Evolutionary conservation across 768 basidiomycete species (phyloP), one percentile per base, ranked within the genome.

Genomic region (Kockovaella imperatae): DNA sequence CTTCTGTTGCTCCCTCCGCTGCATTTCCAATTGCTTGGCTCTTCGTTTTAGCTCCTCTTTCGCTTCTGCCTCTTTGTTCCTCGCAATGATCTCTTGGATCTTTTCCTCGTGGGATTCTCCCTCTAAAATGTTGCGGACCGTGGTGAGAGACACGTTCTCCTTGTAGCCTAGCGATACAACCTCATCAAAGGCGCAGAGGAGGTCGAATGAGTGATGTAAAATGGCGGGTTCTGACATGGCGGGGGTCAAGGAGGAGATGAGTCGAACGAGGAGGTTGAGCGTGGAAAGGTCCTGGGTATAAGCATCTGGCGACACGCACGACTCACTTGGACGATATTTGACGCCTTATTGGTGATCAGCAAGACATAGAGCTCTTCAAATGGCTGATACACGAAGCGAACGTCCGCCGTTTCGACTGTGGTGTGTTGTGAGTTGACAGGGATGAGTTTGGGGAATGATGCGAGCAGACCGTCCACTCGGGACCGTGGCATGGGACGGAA

Each of bases 11-110:
- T 99, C 93, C 28, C 91, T 78, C 34, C 93, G 82, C 67, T 97
- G 95, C 82, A 95, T 86, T 72, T 99, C 95, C 53, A 99, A 81
- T 64, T 96, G 90, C 69, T 95, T 95, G 0, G 95, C 91, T 25
- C 93, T 84, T 32, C 95, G 82, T 71, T 97, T 97, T 67, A 99
- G 83, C 65, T 96, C 93, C 69, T 99, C 95, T 69, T 99, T 99
- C 2, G 93, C 95, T 64, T 99, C 95, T 5, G 89, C 89, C 73
- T 99, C 95, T 73, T 97, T 97, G 76, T 99, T 97, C 84, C 86
- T 79, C 10, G 90, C 86, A 59, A 97, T 99, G 71, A 97, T 97
- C 65, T 97, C 93, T 68, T 96, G 90, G 48, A 99, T 96, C 70
- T 75, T 75, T 57, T 76, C 76, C 60, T 76, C 76, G 64, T 76